Conservation (phyloP, 2,329 filamentous ascomycete species). For the Acephala macrosclerotiorum region DNA sequence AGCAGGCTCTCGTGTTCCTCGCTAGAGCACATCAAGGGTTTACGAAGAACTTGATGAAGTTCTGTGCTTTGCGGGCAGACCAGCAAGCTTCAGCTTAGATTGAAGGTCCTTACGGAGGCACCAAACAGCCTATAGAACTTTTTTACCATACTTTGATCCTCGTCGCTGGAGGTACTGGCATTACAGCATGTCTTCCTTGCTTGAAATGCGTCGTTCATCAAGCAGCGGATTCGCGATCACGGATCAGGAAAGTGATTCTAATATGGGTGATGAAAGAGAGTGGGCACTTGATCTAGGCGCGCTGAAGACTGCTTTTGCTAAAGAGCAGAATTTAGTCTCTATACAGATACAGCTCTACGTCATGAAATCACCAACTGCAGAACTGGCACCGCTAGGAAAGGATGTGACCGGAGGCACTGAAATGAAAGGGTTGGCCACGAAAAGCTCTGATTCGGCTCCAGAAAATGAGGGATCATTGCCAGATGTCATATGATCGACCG, state of each 20-base stretch:
- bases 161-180: conserved; percentile 37
- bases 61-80: conserved; percentile 2
- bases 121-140: conserved; percentile 17
- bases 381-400: no score
- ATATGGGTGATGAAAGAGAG: conserved; percentile 31
- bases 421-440: not conserved
- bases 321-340: not conserved
- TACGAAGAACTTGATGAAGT: conserved; percentile 28
- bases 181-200: conserved; percentile 32
- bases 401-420: not conserved
- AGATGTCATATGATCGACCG: conserved; percentile 10
- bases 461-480: not conserved
- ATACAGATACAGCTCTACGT: conserved; percentile 1
- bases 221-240: not conserved
- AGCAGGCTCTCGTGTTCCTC: conserved; percentile 35
- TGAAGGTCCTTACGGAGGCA: conserved; percentile 43
- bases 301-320: not conserved
- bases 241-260: conserved; percentile 20
- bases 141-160: conserved; percentile 34
- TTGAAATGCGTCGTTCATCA: conserved; percentile 23
- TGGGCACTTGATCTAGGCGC: conserved; percentile 11
- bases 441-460: not conserved
- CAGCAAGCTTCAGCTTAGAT: conserved; percentile 31
- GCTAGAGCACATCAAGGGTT: conserved; percentile 39
- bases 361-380: not conserved